phyloP scores from a whole-genome alignment of 1,284 basidiomycete genomes.

The Apiotrichum siamense region DNA sequence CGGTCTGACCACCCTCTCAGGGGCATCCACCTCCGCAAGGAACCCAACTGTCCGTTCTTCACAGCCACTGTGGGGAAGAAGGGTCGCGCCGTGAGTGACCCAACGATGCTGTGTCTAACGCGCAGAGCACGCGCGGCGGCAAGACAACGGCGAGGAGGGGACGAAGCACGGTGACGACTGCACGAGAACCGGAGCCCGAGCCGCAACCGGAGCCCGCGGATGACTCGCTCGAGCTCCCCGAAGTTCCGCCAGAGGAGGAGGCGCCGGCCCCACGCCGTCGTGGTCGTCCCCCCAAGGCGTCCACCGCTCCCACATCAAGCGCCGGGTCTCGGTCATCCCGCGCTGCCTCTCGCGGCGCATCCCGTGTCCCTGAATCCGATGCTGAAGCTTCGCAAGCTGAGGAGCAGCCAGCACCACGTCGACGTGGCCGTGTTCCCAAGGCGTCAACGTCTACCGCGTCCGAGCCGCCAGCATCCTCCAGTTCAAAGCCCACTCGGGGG shows the following conservation, averaged over 20 bases:
- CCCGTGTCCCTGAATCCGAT: too few relatives aligned
- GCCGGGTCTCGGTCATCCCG: too few relatives aligned
- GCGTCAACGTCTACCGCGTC: neutral
- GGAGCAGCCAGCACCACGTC: neutral
- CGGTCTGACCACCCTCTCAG: slow-evolving; percentile 16
- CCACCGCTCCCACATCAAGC: too few relatives aligned
- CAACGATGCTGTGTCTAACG: neutral
- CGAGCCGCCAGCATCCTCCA: neutral
- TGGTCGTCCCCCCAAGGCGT: slow-evolving; percentile 7
- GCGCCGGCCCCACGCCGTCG: neutral
- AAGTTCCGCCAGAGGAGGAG: slow-evolving; percentile 1
- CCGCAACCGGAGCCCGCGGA: neutral
- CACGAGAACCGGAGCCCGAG: neutral
- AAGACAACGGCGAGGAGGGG: neutral
- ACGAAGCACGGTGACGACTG: neutral
- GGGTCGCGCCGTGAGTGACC: neutral
- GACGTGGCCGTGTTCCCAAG: slow-evolving; percentile 1
- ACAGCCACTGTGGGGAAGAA: slow-evolving; percentile 17
- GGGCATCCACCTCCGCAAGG: slow-evolving; percentile 33
- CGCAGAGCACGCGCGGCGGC: slow-evolving; percentile 1
- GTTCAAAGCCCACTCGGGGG: too few relatives aligned
- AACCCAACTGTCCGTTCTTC: slow-evolving; percentile 43
- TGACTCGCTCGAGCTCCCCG: neutral
- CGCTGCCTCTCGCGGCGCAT: too few relatives aligned
- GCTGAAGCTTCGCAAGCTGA: too few relatives aligned